Percentiles rank a stretch among this genome's conserved stretches.
Evolutionary conservation across 768 basidiomycete species (phyloP).

Genomic region (Leccinum variicolor): DNA sequence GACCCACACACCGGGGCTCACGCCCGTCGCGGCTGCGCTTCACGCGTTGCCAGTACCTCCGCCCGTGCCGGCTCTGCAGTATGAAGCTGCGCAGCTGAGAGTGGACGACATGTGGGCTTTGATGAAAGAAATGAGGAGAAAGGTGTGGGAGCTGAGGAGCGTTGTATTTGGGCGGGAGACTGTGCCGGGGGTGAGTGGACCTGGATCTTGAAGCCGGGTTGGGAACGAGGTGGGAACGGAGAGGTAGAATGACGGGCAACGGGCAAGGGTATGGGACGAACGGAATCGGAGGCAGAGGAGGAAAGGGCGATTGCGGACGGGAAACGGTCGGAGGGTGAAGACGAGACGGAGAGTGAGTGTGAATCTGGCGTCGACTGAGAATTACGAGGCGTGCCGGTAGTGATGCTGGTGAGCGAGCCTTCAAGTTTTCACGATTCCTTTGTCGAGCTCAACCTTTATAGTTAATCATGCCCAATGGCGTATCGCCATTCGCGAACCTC

Average conservation of each 20-base stretch:
- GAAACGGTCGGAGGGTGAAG: conserved; percentile 28
- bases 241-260: conserved; percentile 30
- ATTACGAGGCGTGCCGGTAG: too few relatives aligned
- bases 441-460: too few relatives aligned
- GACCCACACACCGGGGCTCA: conserved; percentile 2
- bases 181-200: conserved; percentile 35
- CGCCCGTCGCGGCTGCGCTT: conserved; percentile 32
- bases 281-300: conserved; percentile 75
- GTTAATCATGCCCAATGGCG: too few relatives aligned
- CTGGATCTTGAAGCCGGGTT: conserved; percentile 46
- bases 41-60: conserved; percentile 29
- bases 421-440: too few relatives aligned
- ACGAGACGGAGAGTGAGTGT: conserved; percentile 30
- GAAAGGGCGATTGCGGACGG: conserved; percentile 42
- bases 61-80: conserved; percentile 47
- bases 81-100: conserved; percentile 69
- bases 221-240: conserved; percentile 40
- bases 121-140: conserved; percentile 55
- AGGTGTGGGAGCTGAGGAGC: conserved; percentile 62
- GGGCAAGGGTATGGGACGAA: conserved; percentile 59
- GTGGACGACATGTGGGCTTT: conserved; percentile 65
- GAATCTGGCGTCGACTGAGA: conserved; percentile 25
- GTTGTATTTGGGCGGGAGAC: conserved; percentile 65
- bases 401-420: too few relatives aligned
- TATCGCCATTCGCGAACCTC: too few relatives aligned